These are phyloP conservation scores for Lentinula novae-zelandiae DNA, from an alignment of 1,284 basidiomycete genomes.

Conservation along the genomic window DNA sequence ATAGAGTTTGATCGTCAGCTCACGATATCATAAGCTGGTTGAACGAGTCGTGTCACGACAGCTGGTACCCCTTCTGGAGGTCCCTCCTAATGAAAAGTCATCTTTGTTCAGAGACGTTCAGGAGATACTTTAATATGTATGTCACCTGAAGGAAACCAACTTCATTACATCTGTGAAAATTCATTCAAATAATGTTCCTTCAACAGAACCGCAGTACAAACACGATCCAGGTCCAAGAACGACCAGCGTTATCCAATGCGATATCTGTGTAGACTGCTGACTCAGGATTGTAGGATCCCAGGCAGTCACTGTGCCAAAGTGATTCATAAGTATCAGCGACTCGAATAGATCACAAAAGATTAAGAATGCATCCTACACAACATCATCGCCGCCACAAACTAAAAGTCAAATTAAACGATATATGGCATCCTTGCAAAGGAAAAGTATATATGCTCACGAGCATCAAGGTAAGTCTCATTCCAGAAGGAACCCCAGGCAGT, in stretches of 20 bases:
- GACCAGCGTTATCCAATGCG: slow-evolving; percentile 43
- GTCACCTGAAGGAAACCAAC: slow-evolving; percentile 58
- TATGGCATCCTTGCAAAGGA: slow-evolving; percentile 3
- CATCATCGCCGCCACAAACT: slow-evolving; percentile 41
- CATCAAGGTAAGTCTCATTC: slow-evolving; percentile 38
- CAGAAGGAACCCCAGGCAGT: slow-evolving; percentile 59
- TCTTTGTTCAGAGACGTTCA: too few relatives aligned
- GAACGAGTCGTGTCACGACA: slow-evolving; percentile 57
- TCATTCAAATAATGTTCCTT: not conserved
- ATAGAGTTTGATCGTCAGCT: slow-evolving; percentile 15
- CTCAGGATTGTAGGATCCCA: slow-evolving; percentile 53
- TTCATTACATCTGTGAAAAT: slow-evolving; percentile 54
- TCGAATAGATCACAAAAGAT: not conserved
- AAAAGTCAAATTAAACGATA: not conserved
- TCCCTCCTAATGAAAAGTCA: slow-evolving; percentile 28
- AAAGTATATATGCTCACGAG: slow-evolving; percentile 29
- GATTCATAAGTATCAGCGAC: not conserved
- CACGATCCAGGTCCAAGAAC: slow-evolving; percentile 65
- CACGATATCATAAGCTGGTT: slow-evolving; percentile 56
- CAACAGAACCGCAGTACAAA: slow-evolving; percentile 22
- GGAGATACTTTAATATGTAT: too few relatives aligned
- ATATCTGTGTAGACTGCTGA: slow-evolving; percentile 48
- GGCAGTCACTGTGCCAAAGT: slow-evolving; percentile 38
- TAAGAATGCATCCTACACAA: slow-evolving; percentile 33
- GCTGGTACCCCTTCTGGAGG: slow-evolving; percentile 50